Evolutionary conservation across 2,329 filamentous ascomycete species (phyloP), one percentile per base, ranked within the genome.

Genomic region (Botrytis galanthina): DNA sequence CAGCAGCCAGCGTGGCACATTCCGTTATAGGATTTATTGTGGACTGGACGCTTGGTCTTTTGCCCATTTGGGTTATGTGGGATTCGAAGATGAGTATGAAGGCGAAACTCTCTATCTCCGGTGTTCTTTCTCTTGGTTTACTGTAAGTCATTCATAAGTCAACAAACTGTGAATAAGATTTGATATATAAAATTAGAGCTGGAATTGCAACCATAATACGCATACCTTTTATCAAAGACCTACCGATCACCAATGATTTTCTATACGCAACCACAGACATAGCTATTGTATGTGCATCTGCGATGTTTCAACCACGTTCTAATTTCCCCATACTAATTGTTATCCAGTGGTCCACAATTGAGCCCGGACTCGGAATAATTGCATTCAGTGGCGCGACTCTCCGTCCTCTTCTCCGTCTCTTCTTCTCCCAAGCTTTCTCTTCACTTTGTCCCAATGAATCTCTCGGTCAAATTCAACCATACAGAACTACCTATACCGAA

Each of bases 51-150:
- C 79, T 88, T 22, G 83, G 85, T n/a, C 82, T 88, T 64, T 78
- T 89, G 5, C 87, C 87, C 0, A 83, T 87, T 14, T 86, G 86
- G 74, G 81, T 91, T 5, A 83, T 91, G 1, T 86, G 84, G 82
- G 83, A 85, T 39, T 79, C 90, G 42, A 85, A 89, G 72, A 89
- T 91, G 85, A 85, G 85, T 63, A 77, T 75, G 12, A 83, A 82
- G 72, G 86, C 85, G 3, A 90, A 89, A 77, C 46, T 84, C 10
- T 84, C 87, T 3, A 81, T 90, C 35, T 85, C 85, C 16, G 82
- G 83, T 9, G 84, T 91, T 62, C 81, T 91, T 68, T 84, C 84
- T 10, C 85, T 90, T 82, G 90, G 88, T 42, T 88, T 88, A 76
- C 78, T 86, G 85, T 79, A 66, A 75, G 78, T 73, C 57, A 18